These are phyloP conservation scores for Phtheirospermum japonicum DNA, from an alignment of 257 asterid species.

Conservation along the genomic window DNA sequence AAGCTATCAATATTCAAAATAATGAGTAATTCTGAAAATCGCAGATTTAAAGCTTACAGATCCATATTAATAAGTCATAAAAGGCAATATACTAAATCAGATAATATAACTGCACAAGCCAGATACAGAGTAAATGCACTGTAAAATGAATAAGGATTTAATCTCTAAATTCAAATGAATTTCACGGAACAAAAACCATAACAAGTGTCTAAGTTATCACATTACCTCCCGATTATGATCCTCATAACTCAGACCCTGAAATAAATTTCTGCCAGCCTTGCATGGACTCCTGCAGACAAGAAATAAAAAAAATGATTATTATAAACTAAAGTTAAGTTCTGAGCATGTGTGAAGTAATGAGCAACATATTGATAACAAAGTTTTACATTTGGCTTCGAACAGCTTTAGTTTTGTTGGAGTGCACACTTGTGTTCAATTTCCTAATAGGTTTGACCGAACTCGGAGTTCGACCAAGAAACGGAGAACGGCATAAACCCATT, in stretches of 20 bases:
- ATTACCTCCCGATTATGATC: slow-evolving; percentile 40
- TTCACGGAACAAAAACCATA: background rate
- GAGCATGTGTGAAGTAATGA: slow-evolving; percentile 8
- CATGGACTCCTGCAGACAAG: slow-evolving; percentile 43
- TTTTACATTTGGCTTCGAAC: slow-evolving; percentile 44
- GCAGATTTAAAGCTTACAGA: background rate
- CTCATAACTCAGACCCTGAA: slow-evolving; percentile 31
- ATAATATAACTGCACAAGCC: slow-evolving; percentile 3
- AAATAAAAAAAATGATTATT: background rate
- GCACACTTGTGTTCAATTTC: slow-evolving; percentile 33
- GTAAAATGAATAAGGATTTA: too few species aligned
- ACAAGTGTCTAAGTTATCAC: background rate
- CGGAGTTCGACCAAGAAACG: slow-evolving; percentile 53
- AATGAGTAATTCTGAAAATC: background rate
- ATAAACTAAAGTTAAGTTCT: slow-evolving; percentile 9
- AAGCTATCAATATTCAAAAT: background rate
- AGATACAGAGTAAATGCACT: background rate
- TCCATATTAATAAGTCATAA: background rate
- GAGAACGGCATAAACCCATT: slow-evolving; percentile 42
- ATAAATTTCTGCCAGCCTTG: slow-evolving; percentile 44
- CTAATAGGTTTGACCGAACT: slow-evolving; percentile 40
- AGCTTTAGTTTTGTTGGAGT: slow-evolving; percentile 39
- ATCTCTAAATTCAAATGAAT: slow-evolving; percentile 3
- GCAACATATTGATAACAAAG: background rate
- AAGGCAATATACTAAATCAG: background rate